phyloP scores from a whole-genome alignment of 78 protist genomes.

The Dictyostelium intermedium region DNA sequence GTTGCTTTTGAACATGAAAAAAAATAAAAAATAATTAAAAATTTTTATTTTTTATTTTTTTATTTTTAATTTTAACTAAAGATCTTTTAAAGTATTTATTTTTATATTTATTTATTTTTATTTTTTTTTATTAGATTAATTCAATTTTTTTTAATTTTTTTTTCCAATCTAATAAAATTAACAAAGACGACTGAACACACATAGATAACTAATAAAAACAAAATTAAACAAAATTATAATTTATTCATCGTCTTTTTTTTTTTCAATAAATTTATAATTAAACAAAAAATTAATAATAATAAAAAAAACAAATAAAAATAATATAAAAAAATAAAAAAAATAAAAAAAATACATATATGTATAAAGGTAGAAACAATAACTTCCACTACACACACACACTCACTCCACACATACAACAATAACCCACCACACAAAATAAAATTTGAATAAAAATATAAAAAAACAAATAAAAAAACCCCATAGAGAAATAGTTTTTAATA shows the following conservation, averaged over 20 bases:
- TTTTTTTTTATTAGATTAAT: background rate
- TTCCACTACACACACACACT: background rate
- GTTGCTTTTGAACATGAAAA: background rate
- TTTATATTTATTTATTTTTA: no score
- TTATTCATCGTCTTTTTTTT: background rate
- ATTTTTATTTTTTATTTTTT: no score
- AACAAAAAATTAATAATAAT: no score
- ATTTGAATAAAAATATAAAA: background rate
- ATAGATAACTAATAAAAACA: no score
- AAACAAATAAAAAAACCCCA: background rate
- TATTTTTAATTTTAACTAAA: no score
- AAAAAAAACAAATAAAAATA: no score
- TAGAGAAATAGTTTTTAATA: background rate
- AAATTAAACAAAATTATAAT: background rate
- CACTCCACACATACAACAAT: background rate
- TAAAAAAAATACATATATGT: no score
- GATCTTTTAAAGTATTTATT: background rate
- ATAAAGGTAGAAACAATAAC: background rate
- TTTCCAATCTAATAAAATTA: background rate
- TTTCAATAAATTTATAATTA: no score
- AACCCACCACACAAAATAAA: background rate
- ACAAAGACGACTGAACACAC: background rate
- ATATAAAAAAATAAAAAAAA: no score
- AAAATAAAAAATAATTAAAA: no score
- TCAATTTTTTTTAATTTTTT: no score